phyloP scores from a whole-genome alignment of 2,329 filamentous ascomycete species.

The Cladophialophora carrionii region DNA sequence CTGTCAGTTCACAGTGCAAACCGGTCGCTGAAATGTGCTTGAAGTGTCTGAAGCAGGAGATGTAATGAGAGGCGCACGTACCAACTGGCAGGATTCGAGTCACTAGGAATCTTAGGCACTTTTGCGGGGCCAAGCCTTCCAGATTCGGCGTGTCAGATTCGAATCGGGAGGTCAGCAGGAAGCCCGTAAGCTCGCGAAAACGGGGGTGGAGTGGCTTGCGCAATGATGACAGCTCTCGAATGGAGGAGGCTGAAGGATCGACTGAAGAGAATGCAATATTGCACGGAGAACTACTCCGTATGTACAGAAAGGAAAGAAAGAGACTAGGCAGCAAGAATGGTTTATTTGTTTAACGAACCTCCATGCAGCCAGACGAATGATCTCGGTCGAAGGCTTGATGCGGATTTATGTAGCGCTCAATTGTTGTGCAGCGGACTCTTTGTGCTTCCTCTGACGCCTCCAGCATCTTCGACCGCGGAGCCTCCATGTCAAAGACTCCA shows the following conservation, averaged over 20 bases:
- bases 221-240: not conserved
- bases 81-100: not conserved
- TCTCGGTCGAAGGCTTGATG: not conserved
- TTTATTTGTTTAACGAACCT: not conserved
- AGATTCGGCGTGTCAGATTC: conserved; percentile 5
- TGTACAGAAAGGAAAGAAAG: not conserved
- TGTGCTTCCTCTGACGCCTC: not conserved
- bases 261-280: not conserved
- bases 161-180: not conserved
- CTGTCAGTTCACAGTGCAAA: conserved; percentile 3
- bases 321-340: not conserved
- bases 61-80: not conserved
- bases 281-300: no score
- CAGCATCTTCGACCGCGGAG: not conserved
- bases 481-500: not conserved
- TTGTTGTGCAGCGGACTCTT: not conserved
- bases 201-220: conserved; percentile 7
- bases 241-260: conserved; percentile 2
- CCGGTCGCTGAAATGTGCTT: not conserved
- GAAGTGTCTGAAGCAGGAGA: not conserved
- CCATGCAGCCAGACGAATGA: not conserved
- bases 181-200: conserved; percentile 9
- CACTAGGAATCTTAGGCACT: not conserved
- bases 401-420: not conserved
- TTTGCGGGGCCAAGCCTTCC: conserved; percentile 6